Conservation (phyloP, 2,329 filamentous ascomycete species). For the Neonectria ditissima region DNA sequence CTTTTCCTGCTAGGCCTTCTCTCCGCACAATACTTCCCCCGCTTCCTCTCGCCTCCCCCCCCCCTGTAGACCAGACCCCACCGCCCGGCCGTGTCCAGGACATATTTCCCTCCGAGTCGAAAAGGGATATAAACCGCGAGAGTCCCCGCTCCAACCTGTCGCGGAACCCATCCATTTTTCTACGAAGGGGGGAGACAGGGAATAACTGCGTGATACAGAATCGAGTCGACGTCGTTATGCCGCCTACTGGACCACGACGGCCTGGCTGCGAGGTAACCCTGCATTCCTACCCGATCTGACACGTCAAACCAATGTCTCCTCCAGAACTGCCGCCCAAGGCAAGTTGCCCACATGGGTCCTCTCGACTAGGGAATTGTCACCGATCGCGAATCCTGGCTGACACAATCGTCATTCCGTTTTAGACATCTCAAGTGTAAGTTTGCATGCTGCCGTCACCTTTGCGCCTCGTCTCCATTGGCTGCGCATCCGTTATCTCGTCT, state of each 20-base stretch:
- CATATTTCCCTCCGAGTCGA: conserved; percentile 30
- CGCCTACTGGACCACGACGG: conserved; percentile 30
- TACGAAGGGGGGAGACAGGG: too few species aligned
- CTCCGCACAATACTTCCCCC: conserved; percentile 25
- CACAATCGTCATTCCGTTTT: neutral
- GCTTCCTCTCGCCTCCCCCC: too few species aligned
- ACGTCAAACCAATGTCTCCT: neutral
- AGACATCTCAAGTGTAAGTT: conserved; percentile 37
- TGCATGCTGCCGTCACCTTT: neutral
- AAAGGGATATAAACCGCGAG: conserved; percentile 39
- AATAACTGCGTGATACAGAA: neutral
- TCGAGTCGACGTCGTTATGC: conserved; percentile 20
- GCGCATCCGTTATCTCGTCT: conserved; percentile 1
- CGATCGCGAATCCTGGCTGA: conserved; percentile 16
- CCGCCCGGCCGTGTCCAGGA: conserved; percentile 1
- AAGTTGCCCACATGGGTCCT: conserved; percentile 13
- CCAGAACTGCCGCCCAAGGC: conserved; percentile 38
- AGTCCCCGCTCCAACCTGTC: too few species aligned
- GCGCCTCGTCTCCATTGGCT: conserved; percentile 9
- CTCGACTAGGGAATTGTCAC: neutral
- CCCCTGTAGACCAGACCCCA: neutral
- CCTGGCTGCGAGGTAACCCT: conserved; percentile 33
- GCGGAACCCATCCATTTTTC: too few species aligned
- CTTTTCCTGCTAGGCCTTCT: conserved; percentile 29
- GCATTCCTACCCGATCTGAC: neutral